A percentile compares a stretch with the other conserved stretches of the same genome.
Conservation (phyloP, 2,329 filamentous ascomycete species). For the Emergomyces pasteurianus region DNA sequence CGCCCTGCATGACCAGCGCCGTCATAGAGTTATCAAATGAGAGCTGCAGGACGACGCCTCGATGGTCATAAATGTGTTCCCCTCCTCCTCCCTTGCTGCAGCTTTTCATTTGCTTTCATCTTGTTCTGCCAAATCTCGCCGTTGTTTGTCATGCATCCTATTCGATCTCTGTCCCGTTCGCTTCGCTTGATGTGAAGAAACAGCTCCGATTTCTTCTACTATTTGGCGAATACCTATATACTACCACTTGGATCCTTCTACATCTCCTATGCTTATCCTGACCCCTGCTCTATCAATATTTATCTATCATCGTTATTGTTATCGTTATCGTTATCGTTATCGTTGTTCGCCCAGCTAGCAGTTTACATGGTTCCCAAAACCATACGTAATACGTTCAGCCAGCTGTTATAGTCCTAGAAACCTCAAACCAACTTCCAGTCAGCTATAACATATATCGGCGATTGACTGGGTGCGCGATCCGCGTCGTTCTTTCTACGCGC, state of each 20-base stretch:
- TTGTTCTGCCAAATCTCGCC: background rate
- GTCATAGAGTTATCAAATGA: constrained; percentile 34
- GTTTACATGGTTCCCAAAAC: background rate
- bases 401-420: background rate
- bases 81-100: constrained; percentile 5
- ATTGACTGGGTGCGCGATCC: background rate
- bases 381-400: too few relatives aligned
- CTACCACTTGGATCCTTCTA: background rate
- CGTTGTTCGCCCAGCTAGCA: background rate
- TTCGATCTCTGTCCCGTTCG: background rate
- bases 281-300: background rate
- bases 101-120: background rate
- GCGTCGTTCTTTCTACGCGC: background rate
- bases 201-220: background rate
- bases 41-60: constrained; percentile 26
- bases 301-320: background rate
- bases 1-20: constrained; percentile 34
- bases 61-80: constrained; percentile 25
- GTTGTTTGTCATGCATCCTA: background rate
- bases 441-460: background rate
- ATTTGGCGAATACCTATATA: background rate
- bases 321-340: background rate
- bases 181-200: background rate
- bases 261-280: background rate
- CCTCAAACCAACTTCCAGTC: background rate